phyloP scores from a whole-genome alignment of 1,139 yeast species.

The Suhomyces kunorum region DNA sequence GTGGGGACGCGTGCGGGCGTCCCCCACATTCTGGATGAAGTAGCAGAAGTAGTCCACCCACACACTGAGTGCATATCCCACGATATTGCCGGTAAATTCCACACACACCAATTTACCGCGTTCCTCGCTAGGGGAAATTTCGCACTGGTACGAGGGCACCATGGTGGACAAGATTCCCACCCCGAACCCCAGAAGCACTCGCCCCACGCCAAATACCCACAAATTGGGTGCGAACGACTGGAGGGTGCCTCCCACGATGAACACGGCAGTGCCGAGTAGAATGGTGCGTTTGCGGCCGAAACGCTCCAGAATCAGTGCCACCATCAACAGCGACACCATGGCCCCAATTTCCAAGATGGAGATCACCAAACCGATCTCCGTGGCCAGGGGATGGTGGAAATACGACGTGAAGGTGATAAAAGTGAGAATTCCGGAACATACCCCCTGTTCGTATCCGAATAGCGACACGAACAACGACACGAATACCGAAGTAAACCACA shows the following conservation, averaged over 20 bases:
- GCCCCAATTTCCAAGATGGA: slow-evolving; percentile 57
- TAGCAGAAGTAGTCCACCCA: slow-evolving; percentile 59
- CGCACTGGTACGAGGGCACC: slow-evolving; percentile 58
- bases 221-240: slow-evolving; percentile 50
- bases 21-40: slow-evolving; percentile 46
- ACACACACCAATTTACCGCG: slow-evolving; percentile 57
- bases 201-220: slow-evolving; percentile 46
- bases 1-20: slow-evolving; percentile 39
- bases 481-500: slow-evolving; percentile 78
- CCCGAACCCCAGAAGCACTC: slow-evolving; percentile 54
- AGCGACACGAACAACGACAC: slow-evolving; percentile 82
- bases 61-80: slow-evolving; percentile 54
- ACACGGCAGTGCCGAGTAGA: slow-evolving; percentile 48
- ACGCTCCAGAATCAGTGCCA: slow-evolving; percentile 47
- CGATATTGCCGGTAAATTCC: slow-evolving; percentile 55
- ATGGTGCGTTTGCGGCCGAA: slow-evolving; percentile 53
- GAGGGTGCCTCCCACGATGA: slow-evolving; percentile 52
- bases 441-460: slow-evolving; percentile 92
- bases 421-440: slow-evolving; percentile 74
- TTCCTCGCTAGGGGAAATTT: slow-evolving; percentile 56
- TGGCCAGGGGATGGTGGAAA: slow-evolving; percentile 47
- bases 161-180: slow-evolving; percentile 55
- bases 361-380: slow-evolving; percentile 52
- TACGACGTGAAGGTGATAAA: slow-evolving; percentile 48
- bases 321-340: slow-evolving; percentile 47